Evolutionary conservation across 176 grass and related monocot species (phyloP).

Genomic region (Avena sativa): DNA sequence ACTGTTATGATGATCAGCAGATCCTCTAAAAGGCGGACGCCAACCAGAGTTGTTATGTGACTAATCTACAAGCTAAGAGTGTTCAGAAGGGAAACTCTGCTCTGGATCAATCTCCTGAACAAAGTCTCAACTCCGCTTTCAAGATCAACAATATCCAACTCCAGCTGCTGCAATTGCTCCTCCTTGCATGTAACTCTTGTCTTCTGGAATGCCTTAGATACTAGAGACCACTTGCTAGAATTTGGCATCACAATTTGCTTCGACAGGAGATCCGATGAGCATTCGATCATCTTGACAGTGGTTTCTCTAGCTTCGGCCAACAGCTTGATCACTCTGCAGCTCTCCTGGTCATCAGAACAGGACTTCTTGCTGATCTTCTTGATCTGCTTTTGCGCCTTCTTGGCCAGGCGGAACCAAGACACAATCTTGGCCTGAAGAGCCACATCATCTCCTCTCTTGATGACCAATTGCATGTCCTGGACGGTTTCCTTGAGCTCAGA

Average conservation of each 20-base stretch:
- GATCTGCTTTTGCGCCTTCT: constrained; percentile 48
- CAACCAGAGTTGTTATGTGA: constrained; percentile 9
- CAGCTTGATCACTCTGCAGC: constrained; percentile 37
- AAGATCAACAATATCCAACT: constrained; percentile 51
- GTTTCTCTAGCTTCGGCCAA: constrained; percentile 52
- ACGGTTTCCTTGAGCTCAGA: constrained; percentile 21
- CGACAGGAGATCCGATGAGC: constrained; percentile 11
- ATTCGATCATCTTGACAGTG: constrained; percentile 42
- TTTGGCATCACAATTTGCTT: constrained; percentile 40
- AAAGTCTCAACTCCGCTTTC: constrained; percentile 47
- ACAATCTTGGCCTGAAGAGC: constrained; percentile 21
- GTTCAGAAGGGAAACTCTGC: constrained; percentile 65
- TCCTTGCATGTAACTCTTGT: constrained; percentile 44
- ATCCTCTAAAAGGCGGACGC: constrained; percentile 51
- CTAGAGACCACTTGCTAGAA: constrained; percentile 53
- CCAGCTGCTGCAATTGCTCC: constrained; percentile 50
- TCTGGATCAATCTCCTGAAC: constrained; percentile 61
- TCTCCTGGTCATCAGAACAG: background rate
- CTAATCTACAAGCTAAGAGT: constrained; percentile 45
- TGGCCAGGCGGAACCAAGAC: constrained; percentile 34
- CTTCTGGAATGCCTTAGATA: constrained; percentile 56
- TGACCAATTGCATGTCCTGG: constrained; percentile 19
- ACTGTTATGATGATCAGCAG: constrained; percentile 30
- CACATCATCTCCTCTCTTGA: constrained; percentile 37
- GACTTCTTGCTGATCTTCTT: constrained; percentile 44